These are phyloP conservation scores for Vitellaria paradoxa DNA, from an alignment of 179 eudicot genomes.

Conservation along the genomic window DNA sequence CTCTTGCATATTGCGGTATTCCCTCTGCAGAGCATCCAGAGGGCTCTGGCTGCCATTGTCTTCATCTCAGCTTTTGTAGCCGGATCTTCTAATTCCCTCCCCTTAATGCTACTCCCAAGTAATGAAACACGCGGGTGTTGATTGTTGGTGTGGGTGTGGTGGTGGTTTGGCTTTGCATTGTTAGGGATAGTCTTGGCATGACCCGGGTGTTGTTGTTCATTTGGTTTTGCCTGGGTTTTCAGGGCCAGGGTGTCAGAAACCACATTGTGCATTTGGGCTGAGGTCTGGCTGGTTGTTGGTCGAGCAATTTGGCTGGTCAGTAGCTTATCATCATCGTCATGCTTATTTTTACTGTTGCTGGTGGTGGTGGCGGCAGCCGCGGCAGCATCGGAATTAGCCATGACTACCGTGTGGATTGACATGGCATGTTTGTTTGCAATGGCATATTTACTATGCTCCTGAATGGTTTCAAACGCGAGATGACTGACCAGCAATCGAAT, in stretches of 20 bases:
- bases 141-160: constrained; percentile 9
- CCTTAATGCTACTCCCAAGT: constrained; percentile 29
- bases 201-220: not conserved
- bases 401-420: constrained; percentile 29
- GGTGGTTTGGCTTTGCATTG: not conserved
- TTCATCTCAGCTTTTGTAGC: constrained; percentile 40
- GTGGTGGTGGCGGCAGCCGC: not conserved
- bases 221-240: not conserved
- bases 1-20: constrained; percentile 38
- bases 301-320: constrained; percentile 25
- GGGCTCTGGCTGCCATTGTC: constrained; percentile 49
- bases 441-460: constrained; percentile 42
- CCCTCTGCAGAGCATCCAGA: constrained; percentile 35
- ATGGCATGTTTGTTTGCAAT: constrained; percentile 15
- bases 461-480: constrained; percentile 47
- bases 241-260: constrained; percentile 25
- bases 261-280: constrained; percentile 21
- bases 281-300: constrained; percentile 23
- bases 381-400: constrained; percentile 16
- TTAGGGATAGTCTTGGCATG: not conserved
- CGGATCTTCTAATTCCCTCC: constrained; percentile 47
- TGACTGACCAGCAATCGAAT: constrained; percentile 44
- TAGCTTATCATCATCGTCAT: constrained; percentile 14
- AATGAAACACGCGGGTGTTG: constrained; percentile 9
- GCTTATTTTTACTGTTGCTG: not conserved